phyloP scores from a whole-genome alignment of 345 rosid genomes.

The Eucalyptus rudis region DNA sequence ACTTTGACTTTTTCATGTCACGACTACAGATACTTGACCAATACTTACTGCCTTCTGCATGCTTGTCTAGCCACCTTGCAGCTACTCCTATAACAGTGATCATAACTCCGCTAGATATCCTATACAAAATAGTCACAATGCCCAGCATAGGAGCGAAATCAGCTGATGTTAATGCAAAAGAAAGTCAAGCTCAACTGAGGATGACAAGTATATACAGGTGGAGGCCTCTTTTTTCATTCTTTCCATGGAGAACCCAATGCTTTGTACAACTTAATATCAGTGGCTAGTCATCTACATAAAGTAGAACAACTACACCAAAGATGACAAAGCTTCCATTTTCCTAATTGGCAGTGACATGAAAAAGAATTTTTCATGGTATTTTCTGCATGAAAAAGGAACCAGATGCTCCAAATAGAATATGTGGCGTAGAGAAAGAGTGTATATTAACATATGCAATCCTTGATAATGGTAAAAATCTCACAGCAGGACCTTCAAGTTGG shows the following conservation, averaged over 20 bases:
- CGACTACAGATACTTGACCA: constrained; percentile 55
- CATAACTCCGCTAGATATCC: constrained; percentile 73
- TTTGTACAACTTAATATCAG: neutral
- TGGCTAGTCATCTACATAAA: neutral
- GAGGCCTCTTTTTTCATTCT: neutral
- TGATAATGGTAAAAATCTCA: neutral
- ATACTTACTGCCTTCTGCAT: constrained; percentile 54
- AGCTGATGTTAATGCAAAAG: neutral
- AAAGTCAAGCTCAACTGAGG: neutral
- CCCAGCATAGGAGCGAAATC: neutral
- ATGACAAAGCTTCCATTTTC: neutral
- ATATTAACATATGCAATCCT: neutral
- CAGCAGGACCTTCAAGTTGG: neutral
- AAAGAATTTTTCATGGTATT: neutral
- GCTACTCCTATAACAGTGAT: constrained; percentile 47
- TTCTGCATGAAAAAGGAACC: neutral
- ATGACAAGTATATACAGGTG: neutral
- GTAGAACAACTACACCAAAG: neutral
- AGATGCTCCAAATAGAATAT: neutral
- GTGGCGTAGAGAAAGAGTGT: neutral
- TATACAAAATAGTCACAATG: constrained; percentile 8
- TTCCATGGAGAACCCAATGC: neutral
- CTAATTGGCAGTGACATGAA: neutral
- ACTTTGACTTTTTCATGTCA: constrained; percentile 26
- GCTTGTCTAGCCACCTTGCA: constrained; percentile 67